Evolutionary conservation across 345 rosid species (phyloP).

Genomic region (Microthlaspi erraticum): DNA sequence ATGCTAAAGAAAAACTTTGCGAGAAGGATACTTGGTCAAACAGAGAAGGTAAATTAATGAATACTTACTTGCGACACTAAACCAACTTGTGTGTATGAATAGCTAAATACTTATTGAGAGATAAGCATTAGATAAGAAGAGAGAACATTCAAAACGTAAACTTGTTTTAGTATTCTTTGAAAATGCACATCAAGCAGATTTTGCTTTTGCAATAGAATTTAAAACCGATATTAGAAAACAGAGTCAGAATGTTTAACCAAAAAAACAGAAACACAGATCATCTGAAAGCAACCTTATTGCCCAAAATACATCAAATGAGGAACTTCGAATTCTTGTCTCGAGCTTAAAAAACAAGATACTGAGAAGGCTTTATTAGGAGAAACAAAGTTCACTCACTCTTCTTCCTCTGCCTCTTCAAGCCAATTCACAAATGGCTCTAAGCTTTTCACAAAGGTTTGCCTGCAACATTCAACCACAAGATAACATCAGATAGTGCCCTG

Average conservation of each 20-base stretch:
- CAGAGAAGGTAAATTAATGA: too few relatives aligned
- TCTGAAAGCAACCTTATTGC: neutral
- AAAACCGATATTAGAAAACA: neutral
- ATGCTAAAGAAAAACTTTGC: too few relatives aligned
- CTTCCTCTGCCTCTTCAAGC: slow-evolving; percentile 99
- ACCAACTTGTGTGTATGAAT: too few relatives aligned
- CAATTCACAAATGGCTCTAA: slow-evolving; percentile 92
- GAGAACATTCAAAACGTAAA: too few relatives aligned
- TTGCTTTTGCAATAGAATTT: too few relatives aligned
- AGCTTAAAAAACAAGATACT: neutral
- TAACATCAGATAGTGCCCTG: neutral
- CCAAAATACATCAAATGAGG: neutral
- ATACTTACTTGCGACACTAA: too few relatives aligned
- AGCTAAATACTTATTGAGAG: too few relatives aligned
- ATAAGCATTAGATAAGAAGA: too few relatives aligned
- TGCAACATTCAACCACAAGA: slow-evolving; percentile 33
- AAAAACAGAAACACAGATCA: neutral
- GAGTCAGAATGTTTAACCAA: neutral
- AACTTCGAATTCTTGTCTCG: neutral
- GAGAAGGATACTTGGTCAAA: too few relatives aligned
- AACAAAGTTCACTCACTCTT: slow-evolving; percentile 54
- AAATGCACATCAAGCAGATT: too few relatives aligned
- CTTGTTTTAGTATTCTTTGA: too few relatives aligned
- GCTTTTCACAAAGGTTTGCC: slow-evolving; percentile 94
- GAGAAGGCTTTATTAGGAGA: neutral